Percentiles rank a stretch among this genome's conserved stretches.
Conservation (phyloP, 805 yeast species). For the Lachancea meyersii region DNA sequence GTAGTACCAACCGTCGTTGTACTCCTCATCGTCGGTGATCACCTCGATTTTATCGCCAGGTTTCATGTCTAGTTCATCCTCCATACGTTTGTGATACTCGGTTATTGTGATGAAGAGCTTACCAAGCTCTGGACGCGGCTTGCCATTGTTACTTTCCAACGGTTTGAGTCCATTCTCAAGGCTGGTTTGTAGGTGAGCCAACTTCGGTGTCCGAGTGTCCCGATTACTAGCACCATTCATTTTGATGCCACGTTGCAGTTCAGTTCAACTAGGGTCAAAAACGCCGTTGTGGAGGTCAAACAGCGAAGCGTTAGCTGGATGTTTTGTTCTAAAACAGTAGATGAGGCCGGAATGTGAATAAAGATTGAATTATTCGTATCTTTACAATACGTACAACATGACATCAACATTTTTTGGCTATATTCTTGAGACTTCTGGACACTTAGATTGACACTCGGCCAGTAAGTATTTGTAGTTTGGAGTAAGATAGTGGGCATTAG, state of each 20-base stretch:
- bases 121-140: neutral
- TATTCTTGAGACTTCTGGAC: too few species aligned
- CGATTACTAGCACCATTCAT: slow-evolving; percentile 5
- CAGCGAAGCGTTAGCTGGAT: neutral
- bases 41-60: slow-evolving; percentile 86
- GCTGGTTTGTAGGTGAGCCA: slow-evolving; percentile 17
- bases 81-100: slow-evolving; percentile 79
- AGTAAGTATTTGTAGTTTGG: too few species aligned
- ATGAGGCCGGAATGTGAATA: neutral
- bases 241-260: neutral
- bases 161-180: slow-evolving; percentile 10
- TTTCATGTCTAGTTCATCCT: slow-evolving; percentile 76
- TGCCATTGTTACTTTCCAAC: neutral
- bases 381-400: too few species aligned
- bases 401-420: too few species aligned
- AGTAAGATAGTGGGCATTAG: too few species aligned
- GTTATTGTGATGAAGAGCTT: slow-evolving; percentile 59
- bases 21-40: slow-evolving; percentile 86
- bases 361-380: too few species aligned
- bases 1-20: slow-evolving; percentile 96
- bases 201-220: slow-evolving; percentile 10
- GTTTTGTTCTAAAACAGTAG: neutral
- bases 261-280: neutral
- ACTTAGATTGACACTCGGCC: too few species aligned
- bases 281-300: neutral